These are phyloP conservation scores for Ustilago shanxiensis DNA, from an alignment of 1,284 basidiomycete genomes.

Conservation along the genomic window DNA sequence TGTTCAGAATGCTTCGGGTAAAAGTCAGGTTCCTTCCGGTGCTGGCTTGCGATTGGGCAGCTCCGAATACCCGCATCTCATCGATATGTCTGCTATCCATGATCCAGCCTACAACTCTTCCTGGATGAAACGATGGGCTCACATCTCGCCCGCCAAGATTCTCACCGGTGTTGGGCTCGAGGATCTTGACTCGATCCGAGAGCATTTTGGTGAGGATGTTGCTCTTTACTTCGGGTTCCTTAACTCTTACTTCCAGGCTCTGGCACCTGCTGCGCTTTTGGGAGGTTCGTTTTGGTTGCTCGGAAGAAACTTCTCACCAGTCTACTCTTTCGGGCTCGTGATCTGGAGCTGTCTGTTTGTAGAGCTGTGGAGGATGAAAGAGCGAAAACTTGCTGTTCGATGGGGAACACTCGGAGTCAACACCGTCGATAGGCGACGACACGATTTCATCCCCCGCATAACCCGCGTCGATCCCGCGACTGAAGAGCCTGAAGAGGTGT, in stretches of 20 bases:
- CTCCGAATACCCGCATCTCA: conserved; percentile 60
- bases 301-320: conserved; percentile 49
- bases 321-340: conserved; percentile 63
- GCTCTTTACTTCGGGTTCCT: conserved; percentile 69
- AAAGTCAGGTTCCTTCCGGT: conserved; percentile 37
- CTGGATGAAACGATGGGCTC: conserved; percentile 65
- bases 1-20: conserved; percentile 18
- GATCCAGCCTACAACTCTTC: conserved; percentile 59
- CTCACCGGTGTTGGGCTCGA: conserved; percentile 49
- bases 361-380: conserved; percentile 67
- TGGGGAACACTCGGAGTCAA: conserved; percentile 65
- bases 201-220: conserved; percentile 68
- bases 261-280: conserved; percentile 56
- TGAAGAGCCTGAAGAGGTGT: conserved; percentile 65
- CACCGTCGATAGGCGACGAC: conserved; percentile 48
- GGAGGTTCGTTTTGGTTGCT: conserved; percentile 59
- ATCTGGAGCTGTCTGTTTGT: conserved; percentile 63
- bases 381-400: conserved; percentile 64
- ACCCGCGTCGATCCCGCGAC: conserved; percentile 57
- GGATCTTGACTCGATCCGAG: conserved; percentile 65
- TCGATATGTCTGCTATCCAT: conserved; percentile 67
- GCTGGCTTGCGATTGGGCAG: conserved; percentile 53
- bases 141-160: conserved; percentile 42
- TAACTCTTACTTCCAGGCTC: conserved; percentile 64
- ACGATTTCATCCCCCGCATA: conserved; percentile 57